Percentiles rank a stretch among this genome's conserved stretches.
Evolutionary conservation across 257 asterid genomes (phyloP).

Genomic region (Scutellaria barbata): DNA sequence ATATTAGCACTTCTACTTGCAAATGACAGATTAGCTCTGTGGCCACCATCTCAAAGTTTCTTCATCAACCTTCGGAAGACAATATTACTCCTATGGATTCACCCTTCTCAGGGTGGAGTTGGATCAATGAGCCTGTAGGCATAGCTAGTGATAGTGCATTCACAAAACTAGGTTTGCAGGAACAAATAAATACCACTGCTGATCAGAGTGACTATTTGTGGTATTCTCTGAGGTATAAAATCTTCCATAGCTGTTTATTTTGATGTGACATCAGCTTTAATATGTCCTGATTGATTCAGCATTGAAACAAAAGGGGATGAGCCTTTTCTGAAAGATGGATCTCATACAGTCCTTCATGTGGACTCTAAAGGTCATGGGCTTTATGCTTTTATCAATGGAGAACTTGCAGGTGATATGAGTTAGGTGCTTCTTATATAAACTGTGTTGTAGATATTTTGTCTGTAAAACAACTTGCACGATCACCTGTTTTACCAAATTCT

Average conservation of each 20-base stretch:
- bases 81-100: constrained; percentile 44
- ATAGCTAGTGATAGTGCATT: constrained; percentile 69
- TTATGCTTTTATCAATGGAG: constrained; percentile 67
- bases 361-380: constrained; percentile 78
- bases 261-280: constrained; percentile 9
- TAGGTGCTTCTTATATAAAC: constrained; percentile 57
- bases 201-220: constrained; percentile 83
- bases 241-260: background rate
- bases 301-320: constrained; percentile 55
- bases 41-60: constrained; percentile 57
- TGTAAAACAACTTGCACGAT: too few relatives aligned
- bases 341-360: constrained; percentile 57
- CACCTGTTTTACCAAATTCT: background rate
- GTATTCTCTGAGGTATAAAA: constrained; percentile 79
- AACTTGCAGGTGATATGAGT: constrained; percentile 75
- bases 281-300: constrained; percentile 48
- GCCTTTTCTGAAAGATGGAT: constrained; percentile 63
- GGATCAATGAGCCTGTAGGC: constrained; percentile 83
- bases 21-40: constrained; percentile 75
- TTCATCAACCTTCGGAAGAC: constrained; percentile 52
- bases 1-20: background rate
- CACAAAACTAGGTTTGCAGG: constrained; percentile 58
- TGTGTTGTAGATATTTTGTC: constrained; percentile 50
- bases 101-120: constrained; percentile 67
- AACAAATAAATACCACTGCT: constrained; percentile 87